Base-by-base conservation (phyloP, 192 early-diverging fungal genomes). In the Backusella mclennaniae region DNA sequence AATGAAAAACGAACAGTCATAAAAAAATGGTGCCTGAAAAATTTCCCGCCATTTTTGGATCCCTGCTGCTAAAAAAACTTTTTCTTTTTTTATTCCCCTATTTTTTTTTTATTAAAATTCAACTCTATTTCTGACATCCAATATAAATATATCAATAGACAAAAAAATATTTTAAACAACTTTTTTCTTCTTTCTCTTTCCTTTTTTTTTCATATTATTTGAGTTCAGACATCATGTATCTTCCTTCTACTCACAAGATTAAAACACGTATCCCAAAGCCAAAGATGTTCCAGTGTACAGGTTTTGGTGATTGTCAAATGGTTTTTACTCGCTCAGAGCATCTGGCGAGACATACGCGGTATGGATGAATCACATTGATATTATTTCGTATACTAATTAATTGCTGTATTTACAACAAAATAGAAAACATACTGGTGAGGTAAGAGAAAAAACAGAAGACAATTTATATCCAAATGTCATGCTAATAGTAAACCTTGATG, bases 311-410 rank as follows among this genome's bases (percentile, higher is more conserved):
- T 66, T 88, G 87, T 42, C 74, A 76, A 38, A 88, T 88, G 87
- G 83, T 88, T 2, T 88, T 88, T 73, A 85, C 87, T 56, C 83
- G 87, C 12, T 85, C 85, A 35, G 87, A 88, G 66, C 87, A 88
- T 71, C 73, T 88, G 36, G 87, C 83, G 69, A 85, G 87, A 44
- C 87, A 88, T 82, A 84, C 77, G 76, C 66, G 80, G 77, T 78
- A 78, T 17, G 29, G 7, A 77, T 23, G 35, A 31, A 23, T 49
- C 42, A 38, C 23, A 29, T 29, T 29, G 8, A 29, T 63, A 14
- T 29, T 63, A 26, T 29, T 63, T 63, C 23, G 4, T 63, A 12
- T 63, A 29, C 56, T 63, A 63, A 63, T 63, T 31, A 26, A 69
- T 69, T 46, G 31, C 12, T 35, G 4, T 41, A 4, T 41, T 9